Base-by-base conservation (phyloP, 306 rosid species). In the Neltuma alba region DNA sequence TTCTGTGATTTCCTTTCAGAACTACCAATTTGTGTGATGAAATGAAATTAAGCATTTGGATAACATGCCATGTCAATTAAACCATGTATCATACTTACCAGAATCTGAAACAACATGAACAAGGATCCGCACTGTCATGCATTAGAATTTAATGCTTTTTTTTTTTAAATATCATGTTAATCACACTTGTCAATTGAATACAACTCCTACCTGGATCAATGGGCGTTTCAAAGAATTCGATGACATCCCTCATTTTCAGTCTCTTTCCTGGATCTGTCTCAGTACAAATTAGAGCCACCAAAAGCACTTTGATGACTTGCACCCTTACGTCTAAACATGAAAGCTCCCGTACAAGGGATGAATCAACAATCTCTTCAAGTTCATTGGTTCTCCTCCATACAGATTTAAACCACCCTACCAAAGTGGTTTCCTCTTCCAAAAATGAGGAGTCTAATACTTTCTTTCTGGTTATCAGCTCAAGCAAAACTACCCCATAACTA, bases 401-500 rank as follows among this genome's bases (percentile, higher is more conserved):
- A 57, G 63, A 25, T 25, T 57, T 57, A 3, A 57, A 23, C 63
- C 63, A 57, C 7, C 7, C 7, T 1, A 57, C 63, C 33, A 63
- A 18, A 31, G 41, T 33, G 21, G 69, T 63, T 63, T 16, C 14
- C 69, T 31, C 21, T 82, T 78, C 88, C 70, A n/a, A 5, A 57
- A 86, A 86, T 9, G 81, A 81, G 7, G 73, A 55, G 75, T 85
- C 90, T 73, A 85, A 40, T 25, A 86, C 91, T 79, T 84, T 85
- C 86, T 79, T 88, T 63, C 92, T 40, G 6, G 41, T 63, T 15
- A 63, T 15, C 41, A 63, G 27, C 69, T 63, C 41, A 7, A 63
- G 41, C 69, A 33, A 84, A 21, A 90, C 89, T 6, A 88, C 87
- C 20, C 94, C 94, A 5, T 79, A 90, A 47, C 90, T 81, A 64